Conservation (phyloP, 768 basidiomycete genomes). For the Phlegmacium glaucopus region DNA sequence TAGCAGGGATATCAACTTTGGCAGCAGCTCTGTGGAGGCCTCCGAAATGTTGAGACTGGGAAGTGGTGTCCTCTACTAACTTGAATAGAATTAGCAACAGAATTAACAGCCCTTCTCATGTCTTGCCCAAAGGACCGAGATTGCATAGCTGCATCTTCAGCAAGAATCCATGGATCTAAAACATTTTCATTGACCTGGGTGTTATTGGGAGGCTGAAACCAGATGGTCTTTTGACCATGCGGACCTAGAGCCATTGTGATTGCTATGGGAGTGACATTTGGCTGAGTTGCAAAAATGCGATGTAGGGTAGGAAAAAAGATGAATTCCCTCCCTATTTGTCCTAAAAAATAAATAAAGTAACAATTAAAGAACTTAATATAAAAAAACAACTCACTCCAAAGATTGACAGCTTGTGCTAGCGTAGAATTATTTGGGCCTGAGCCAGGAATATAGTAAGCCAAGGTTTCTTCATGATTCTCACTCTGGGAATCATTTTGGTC, state of each 20-base stretch:
- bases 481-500: no score
- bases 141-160: not conserved
- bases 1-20: not conserved
- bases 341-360: not conserved
- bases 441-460: no score
- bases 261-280: conserved; percentile 20
- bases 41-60: no score
- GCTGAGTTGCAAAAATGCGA: conserved; percentile 10
- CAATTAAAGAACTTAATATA: not conserved
- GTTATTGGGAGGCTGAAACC: conserved; percentile 12
- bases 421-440: no score
- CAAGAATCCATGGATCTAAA: not conserved
- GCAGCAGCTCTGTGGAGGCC: no score
- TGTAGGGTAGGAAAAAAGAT: conserved; percentile 14
- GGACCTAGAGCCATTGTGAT: conserved; percentile 22
- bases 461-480: no score
- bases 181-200: not conserved
- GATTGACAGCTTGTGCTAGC: conserved; percentile 2
- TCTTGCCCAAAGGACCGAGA: not conserved
- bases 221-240: conserved; percentile 10
- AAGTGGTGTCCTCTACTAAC: no score
- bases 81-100: not conserved
- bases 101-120: no score
- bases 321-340: conserved; percentile 13
- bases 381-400: conserved; percentile 16